phyloP scores from a whole-genome alignment of 805 yeast genomes.

The Wickerhamomyces hampshirensis region DNA sequence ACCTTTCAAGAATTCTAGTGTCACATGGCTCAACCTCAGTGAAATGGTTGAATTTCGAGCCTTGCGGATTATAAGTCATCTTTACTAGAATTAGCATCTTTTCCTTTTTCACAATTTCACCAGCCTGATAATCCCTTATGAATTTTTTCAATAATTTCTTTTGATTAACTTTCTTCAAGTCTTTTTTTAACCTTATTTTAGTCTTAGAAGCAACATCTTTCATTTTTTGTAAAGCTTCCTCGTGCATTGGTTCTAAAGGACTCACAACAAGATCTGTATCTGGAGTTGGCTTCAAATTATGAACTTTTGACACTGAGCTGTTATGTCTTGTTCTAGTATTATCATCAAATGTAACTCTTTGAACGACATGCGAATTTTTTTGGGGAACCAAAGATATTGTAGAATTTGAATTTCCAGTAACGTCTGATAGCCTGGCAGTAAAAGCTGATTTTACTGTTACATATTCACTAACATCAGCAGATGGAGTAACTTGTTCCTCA shows the following conservation, averaged over 20 bases:
- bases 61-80: constrained; percentile 21
- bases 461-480: no score
- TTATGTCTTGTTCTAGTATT: background rate
- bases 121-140: constrained; percentile 37
- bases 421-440: no score
- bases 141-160: constrained; percentile 22
- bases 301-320: constrained; percentile 1
- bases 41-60: constrained; percentile 28
- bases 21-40: constrained; percentile 48
- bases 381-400: no score
- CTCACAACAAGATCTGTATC: background rate
- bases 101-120: constrained; percentile 63
- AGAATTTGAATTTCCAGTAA: no score
- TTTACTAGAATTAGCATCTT: constrained; percentile 66
- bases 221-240: constrained; percentile 18
- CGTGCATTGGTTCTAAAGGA: constrained; percentile 16
- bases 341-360: constrained; percentile 2
- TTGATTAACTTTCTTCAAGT: constrained; percentile 12
- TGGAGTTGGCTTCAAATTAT: constrained; percentile 9
- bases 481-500: no score
- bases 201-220: constrained; percentile 23
- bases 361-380: no score
- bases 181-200: constrained; percentile 11
- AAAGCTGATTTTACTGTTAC: no score
- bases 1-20: constrained; percentile 58